Conservation (phyloP, 805 yeast genomes). For the Peterozyma toletana region DNA sequence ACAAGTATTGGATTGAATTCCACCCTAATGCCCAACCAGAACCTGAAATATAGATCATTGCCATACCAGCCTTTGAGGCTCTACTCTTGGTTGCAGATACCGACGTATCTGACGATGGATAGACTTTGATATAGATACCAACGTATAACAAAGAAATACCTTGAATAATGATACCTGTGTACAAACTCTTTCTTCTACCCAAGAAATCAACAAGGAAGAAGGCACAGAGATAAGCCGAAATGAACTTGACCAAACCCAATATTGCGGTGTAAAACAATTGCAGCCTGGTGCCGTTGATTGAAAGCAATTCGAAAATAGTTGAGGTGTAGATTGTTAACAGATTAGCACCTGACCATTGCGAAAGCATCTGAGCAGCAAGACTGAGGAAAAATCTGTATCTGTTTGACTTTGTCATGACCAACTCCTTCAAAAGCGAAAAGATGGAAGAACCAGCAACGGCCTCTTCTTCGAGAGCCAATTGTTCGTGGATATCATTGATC, state of each 20-base stretch:
- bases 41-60: slow-evolving; percentile 42
- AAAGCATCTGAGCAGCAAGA: slow-evolving; percentile 35
- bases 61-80: slow-evolving; percentile 43
- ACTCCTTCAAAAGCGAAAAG: slow-evolving; percentile 22
- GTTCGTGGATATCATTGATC: slow-evolving; percentile 42
- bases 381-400: slow-evolving; percentile 39
- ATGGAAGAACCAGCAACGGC: slow-evolving; percentile 17
- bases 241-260: slow-evolving; percentile 46
- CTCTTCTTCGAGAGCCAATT: slow-evolving; percentile 29
- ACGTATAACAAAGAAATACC: slow-evolving; percentile 33
- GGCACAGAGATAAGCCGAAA: slow-evolving; percentile 40
- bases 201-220: slow-evolving; percentile 46
- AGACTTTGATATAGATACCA: slow-evolving; percentile 37
- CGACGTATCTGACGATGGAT: slow-evolving; percentile 31
- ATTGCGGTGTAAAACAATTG: slow-evolving; percentile 41
- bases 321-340: slow-evolving; percentile 53
- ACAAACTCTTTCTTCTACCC: slow-evolving; percentile 44
- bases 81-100: slow-evolving; percentile 31
- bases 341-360: slow-evolving; percentile 57
- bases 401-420: slow-evolving; percentile 29
- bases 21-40: slow-evolving; percentile 56
- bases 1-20: slow-evolving; percentile 40
- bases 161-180: slow-evolving; percentile 41
- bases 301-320: slow-evolving; percentile 39
- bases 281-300: slow-evolving; percentile 30